phyloP scores from a whole-genome alignment of 495 filamentous ascomycete species.

The Penicillium soppii region DNA sequence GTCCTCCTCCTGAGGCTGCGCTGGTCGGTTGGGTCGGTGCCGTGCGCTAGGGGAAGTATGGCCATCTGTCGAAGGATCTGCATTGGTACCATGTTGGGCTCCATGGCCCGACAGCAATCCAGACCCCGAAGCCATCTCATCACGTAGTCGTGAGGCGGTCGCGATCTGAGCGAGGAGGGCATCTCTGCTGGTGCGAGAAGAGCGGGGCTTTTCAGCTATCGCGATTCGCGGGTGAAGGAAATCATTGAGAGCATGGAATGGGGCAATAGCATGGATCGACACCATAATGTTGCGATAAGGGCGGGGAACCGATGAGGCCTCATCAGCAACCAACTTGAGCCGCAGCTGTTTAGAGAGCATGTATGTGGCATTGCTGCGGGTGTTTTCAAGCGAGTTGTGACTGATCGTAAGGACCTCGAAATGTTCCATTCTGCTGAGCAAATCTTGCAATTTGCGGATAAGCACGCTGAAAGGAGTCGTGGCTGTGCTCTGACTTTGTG shows the following conservation, averaged over 20 bases:
- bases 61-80: slow-evolving; percentile 27
- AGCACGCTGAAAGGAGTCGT: slow-evolving; percentile 87
- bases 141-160: slow-evolving; percentile 61
- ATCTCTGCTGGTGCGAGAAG: slow-evolving; percentile 60
- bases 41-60: slow-evolving; percentile 35
- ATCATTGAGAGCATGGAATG: slow-evolving; percentile 95
- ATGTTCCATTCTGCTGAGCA: slow-evolving; percentile 94
- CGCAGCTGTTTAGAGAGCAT: slow-evolving; percentile 97
- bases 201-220: slow-evolving; percentile 75
- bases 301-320: slow-evolving; percentile 82
- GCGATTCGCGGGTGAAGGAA: slow-evolving; percentile 90
- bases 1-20: slow-evolving; percentile 51
- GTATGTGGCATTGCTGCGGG: slow-evolving; percentile 85
- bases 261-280: slow-evolving; percentile 97
- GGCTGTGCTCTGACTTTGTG: slow-evolving; percentile 61
- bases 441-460: slow-evolving; percentile 91
- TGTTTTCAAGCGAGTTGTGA: slow-evolving; percentile 88
- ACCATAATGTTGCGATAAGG: slow-evolving; percentile 93
- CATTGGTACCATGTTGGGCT: slow-evolving; percentile 25
- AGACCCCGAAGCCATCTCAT: slow-evolving; percentile 34
- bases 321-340: slow-evolving; percentile 85
- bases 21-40: slow-evolving; percentile 52
- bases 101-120: slow-evolving; percentile 22
- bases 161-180: slow-evolving; percentile 74
- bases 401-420: slow-evolving; percentile 97